Percentiles rank a stretch among this genome's conserved stretches.
Evolutionary conservation across 2,329 filamentous ascomycete species (phyloP).

Genomic region (Fusarium decemcellulare): DNA sequence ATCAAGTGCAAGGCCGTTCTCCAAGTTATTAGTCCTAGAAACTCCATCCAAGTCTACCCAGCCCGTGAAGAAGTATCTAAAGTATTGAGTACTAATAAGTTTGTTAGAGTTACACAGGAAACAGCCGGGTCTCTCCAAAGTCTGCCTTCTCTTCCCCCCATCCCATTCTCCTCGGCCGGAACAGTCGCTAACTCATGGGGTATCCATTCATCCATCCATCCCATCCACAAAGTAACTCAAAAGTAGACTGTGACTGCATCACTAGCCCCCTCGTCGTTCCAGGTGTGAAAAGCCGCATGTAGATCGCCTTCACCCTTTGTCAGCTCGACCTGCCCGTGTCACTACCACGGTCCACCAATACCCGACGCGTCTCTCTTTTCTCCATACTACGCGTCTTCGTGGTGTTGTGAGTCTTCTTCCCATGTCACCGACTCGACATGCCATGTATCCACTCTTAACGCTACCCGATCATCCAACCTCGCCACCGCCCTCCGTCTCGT

Average conservation of each 20-base stretch:
- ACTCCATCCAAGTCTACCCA: conserved; percentile 6
- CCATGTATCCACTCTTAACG: conserved; percentile 32
- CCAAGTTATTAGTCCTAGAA: not conserved
- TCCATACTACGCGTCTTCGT: conserved; percentile 44
- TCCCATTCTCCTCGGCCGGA: conserved; percentile 11
- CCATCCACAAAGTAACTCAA: conserved; percentile 11
- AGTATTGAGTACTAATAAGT: conserved; percentile 1
- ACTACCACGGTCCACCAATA: conserved; percentile 29
- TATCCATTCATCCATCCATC: conserved; percentile 39
- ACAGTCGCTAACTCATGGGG: conserved; percentile 31
- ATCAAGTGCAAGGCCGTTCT: not conserved
- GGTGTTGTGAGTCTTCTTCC: conserved; percentile 38
- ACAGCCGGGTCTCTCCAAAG: conserved; percentile 4
- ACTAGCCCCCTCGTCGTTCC: conserved; percentile 26
- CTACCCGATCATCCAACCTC: conserved; percentile 33
- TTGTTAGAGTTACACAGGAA: conserved; percentile 1
- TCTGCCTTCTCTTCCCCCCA: not conserved
- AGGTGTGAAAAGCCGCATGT: conserved; percentile 32
- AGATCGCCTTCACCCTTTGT: conserved; percentile 23
- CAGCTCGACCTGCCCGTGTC: conserved; percentile 11
- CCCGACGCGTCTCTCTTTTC: conserved; percentile 37
- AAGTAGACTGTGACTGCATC: not conserved
- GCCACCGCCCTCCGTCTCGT: conserved; percentile 31
- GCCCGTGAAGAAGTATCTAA: not conserved
- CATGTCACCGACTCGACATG: conserved; percentile 17